phyloP scores from a whole-genome alignment of 2,329 filamentous ascomycete species.

The Microcyclospora tardicrescens region DNA sequence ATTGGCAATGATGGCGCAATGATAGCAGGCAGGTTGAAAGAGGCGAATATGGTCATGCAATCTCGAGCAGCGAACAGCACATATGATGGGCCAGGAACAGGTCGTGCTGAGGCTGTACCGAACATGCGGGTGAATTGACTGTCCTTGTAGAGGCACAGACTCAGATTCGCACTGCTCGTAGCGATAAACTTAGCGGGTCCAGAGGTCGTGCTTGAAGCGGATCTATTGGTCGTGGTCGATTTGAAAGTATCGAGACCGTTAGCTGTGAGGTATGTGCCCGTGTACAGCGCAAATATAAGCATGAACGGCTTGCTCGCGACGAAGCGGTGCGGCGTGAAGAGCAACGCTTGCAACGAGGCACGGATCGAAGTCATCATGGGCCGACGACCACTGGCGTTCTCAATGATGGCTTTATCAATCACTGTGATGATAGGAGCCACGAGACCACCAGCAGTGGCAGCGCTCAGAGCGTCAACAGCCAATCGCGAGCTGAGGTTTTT shows the following conservation, averaged over 20 bases:
- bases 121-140: conserved; percentile 74
- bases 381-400: conserved; percentile 61
- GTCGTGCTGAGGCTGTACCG: conserved; percentile 42
- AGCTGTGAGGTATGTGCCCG: conserved; percentile 77
- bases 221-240: conserved; percentile 46
- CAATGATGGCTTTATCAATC: conserved; percentile 74
- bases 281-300: conserved; percentile 61
- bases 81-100: conserved; percentile 59
- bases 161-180: conserved; percentile 70
- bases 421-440: conserved; percentile 77
- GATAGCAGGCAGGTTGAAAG: conserved; percentile 75
- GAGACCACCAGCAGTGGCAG: conserved; percentile 56
- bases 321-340: conserved; percentile 48
- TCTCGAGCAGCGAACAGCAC: conserved; percentile 70
- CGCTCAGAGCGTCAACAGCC: conserved; percentile 54
- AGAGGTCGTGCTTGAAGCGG: conserved; percentile 53
- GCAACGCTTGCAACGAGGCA: conserved; percentile 42
- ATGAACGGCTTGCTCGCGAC: conserved; percentile 51
- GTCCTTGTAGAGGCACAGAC: conserved; percentile 81
- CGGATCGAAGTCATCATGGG: conserved; percentile 48
- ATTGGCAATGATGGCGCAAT: conserved; percentile 54
- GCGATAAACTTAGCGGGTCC: conserved; percentile 70
- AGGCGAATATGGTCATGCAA: conserved; percentile 79
- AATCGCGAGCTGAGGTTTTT: conserved; percentile 55
- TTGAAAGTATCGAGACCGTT: conserved; percentile 72